Conservation (phyloP, 2,329 filamentous ascomycete species). For the Colletotrichum aenigma region DNA sequence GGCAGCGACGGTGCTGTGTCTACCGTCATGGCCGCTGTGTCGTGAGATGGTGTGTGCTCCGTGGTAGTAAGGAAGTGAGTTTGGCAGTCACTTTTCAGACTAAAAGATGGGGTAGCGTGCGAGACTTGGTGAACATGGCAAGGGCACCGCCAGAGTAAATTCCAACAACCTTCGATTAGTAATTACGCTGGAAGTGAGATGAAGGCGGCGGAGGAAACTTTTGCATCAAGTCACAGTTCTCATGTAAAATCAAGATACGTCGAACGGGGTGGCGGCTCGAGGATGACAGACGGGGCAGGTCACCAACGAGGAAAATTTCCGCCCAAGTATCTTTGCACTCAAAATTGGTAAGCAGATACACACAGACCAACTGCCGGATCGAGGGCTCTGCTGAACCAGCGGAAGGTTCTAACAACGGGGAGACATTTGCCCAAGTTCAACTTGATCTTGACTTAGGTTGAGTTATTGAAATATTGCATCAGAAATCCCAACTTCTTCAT, state of each 20-base stretch:
- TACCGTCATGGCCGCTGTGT: constrained; percentile 15
- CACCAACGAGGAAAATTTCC: constrained; percentile 17
- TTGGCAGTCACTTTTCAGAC: not conserved
- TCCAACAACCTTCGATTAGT: not conserved
- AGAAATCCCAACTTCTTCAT: not conserved
- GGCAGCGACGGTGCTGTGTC: constrained; percentile 13
- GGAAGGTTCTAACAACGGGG: not conserved
- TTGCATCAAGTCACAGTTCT: not conserved
- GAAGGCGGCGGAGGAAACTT: not conserved
- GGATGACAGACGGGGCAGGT: not conserved
- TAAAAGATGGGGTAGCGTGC: not conserved
- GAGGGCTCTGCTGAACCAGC: not conserved
- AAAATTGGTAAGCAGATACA: constrained; percentile 21
- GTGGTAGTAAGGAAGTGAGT: not conserved
- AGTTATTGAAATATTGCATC: not conserved
- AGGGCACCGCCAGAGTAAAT: not conserved
- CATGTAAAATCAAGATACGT: not conserved
- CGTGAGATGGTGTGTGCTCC: not conserved
- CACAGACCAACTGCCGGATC: constrained; percentile 2
- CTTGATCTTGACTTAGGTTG: fast-evolving
- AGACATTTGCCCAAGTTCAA: not conserved
- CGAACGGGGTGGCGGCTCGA: not conserved
- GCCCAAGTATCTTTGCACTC: constrained; percentile 8
- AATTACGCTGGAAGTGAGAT: not conserved
- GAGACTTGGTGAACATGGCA: not conserved